Evolutionary conservation across 2,329 filamentous ascomycete genomes (phyloP), one percentile per base, ranked within the genome.

Genomic region (Bipolaris oryzae): DNA sequence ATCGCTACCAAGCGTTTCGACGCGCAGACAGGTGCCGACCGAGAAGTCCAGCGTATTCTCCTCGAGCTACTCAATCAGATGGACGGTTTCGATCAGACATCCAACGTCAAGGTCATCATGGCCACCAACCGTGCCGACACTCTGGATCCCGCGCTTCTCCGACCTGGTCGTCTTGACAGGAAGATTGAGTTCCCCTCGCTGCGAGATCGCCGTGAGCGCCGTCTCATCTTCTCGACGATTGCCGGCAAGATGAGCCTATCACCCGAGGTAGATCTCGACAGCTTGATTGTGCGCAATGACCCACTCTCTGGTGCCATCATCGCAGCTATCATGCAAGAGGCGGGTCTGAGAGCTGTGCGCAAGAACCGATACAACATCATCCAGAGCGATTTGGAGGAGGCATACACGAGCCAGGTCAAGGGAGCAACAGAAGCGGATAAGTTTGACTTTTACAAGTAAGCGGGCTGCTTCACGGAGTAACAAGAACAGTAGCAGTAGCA

Each of bases 321-420:
- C 75, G 93, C 95, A 45, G 95, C 95, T 49, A 96, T 99, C 75
- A 99, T 99, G 95, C 95, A 99, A 79, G 95, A 99, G 80, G 95
- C 95, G 31, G 95, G 95, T 66, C 83, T 99, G 67, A 87, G 93
- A 66, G 94, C 94, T 23, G 94, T 98, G 63, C 86, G 94, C 71
- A 98, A 97, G 87, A 98, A 99, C 80, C 84, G 95, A 71, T 99
- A 99, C 81, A 98, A 99, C 79, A 99, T 99, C 76, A 98, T 99
- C 72, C 95, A 99, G 82, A 87, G 85, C 61, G 95, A 99, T 79
- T 82, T 99, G 62, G 95, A 99, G 79, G 95, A 98, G 77, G 95
- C 95, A 42, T 99, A 99, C 79, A 93, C 92, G 37, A 91, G 89
- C 79, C 95, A 99, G 78, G 95, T 99, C 73, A 98, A 98, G 87